Base-by-base conservation (phyloP, 176 grass and related monocot species). In the Avena atlantica region DNA sequence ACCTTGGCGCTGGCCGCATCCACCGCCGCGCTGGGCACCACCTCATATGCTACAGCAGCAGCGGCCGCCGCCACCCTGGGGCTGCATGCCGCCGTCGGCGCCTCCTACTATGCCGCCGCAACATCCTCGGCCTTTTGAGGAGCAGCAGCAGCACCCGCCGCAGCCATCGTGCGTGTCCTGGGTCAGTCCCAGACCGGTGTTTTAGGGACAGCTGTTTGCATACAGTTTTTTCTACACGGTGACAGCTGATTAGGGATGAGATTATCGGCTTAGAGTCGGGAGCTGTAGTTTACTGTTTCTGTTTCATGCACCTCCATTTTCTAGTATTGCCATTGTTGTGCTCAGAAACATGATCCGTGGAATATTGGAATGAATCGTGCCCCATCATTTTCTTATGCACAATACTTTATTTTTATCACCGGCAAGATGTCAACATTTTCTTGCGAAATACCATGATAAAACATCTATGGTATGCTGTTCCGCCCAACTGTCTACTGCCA, bases 11-110 rank as follows among this genome's bases (percentile, higher is more conserved):
- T 73, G 80, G 65, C 80, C 56, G 16, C 74, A 67, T 40, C 11
- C 48, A 16, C 74, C 71, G 63, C 88, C 19, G 70, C 40, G 64
- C 56, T 56, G 57, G 47, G 16, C 47, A 75, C 72, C 72, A 52
- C 72, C 72, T 52, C 72, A 75, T 75, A 52, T 75, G 56, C 20
- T 53, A 20, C 63, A 82, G 19, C 44, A 7, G 23, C 65, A 70
- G 14, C 66, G 7, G 47, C 72, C 47, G 13, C 47, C 72, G 3
- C 72, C 72, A 29, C 72, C 47, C 7, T 75, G 72, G 55, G 36
- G 55, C 6, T 27, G 23, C 70, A 73, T 52, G 72, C 4, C 6
- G 34, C 52, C 16, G 34, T 55, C 31, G 16, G 42, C 67, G 2
- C 44, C 61, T 13, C 51, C 52, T 47, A 63, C 42, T 12, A 42